Evolutionary conservation across 345 rosid genomes (phyloP).

Genomic region (Syzygium jambos): DNA sequence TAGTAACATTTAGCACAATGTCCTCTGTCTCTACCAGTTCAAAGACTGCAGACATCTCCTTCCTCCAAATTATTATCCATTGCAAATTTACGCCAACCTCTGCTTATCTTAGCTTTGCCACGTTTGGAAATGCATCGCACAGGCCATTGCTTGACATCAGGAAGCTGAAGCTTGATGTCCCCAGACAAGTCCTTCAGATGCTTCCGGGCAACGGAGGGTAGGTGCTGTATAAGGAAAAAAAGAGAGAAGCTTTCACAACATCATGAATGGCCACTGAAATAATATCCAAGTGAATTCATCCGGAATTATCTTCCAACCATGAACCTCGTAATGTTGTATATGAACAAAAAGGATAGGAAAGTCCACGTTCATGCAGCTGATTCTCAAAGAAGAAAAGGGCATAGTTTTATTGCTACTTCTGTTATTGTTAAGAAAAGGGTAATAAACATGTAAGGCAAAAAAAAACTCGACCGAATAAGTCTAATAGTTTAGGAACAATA

Average conservation of each 20-base stretch:
- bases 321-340: too few relatives aligned
- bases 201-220: not conserved
- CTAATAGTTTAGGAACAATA: too few relatives aligned
- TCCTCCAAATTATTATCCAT: constrained; percentile 3
- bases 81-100: constrained; percentile 9
- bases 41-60: constrained; percentile 11
- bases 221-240: not conserved
- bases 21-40: not conserved
- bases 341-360: too few relatives aligned
- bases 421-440: too few relatives aligned
- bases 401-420: not conserved
- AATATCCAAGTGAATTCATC: too few relatives aligned
- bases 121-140: not conserved
- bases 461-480: too few relatives aligned
- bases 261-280: too few relatives aligned
- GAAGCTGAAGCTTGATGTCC: constrained; percentile 6
- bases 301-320: too few relatives aligned
- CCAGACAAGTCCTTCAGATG: not conserved
- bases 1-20: constrained; percentile 2
- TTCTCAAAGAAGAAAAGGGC: not conserved
- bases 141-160: constrained; percentile 6
- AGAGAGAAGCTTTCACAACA: not conserved
- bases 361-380: too few relatives aligned
- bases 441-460: too few relatives aligned
- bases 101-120: not conserved